phyloP scores from a whole-genome alignment of 805 yeast genomes.

The Candida bentonensis region DNA sequence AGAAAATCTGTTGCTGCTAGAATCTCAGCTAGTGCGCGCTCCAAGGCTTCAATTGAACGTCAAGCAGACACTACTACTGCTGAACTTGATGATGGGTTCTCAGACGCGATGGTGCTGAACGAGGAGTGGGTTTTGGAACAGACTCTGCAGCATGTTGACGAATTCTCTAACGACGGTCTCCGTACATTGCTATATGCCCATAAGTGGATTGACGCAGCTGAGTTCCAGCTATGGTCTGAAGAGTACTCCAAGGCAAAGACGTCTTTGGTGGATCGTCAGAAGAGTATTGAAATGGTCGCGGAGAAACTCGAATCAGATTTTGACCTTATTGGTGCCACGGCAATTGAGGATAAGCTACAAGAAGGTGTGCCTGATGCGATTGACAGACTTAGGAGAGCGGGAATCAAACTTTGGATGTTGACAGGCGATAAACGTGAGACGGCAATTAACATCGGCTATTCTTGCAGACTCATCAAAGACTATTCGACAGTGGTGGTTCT shows the following conservation, averaged over 20 bases:
- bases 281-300: slow-evolving; percentile 58
- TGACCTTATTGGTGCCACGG: slow-evolving; percentile 78
- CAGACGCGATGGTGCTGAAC: slow-evolving; percentile 29
- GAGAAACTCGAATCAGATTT: slow-evolving; percentile 55
- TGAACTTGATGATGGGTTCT: slow-evolving; percentile 2
- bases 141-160: slow-evolving; percentile 83
- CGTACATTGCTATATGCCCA: slow-evolving; percentile 79
- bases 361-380: slow-evolving; percentile 95
- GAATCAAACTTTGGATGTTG: slow-evolving; percentile 93
- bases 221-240: slow-evolving; percentile 52
- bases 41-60: not conserved
- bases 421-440: slow-evolving; percentile 98
- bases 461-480: slow-evolving; percentile 86
- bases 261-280: slow-evolving; percentile 51
- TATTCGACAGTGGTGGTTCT: slow-evolving; percentile 79
- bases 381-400: slow-evolving; percentile 83
- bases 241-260: slow-evolving; percentile 66
- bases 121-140: slow-evolving; percentile 69
- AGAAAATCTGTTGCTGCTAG: not conserved
- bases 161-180: slow-evolving; percentile 87
- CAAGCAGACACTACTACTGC: not conserved
- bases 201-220: slow-evolving; percentile 47
- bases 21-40: not conserved
- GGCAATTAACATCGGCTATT: slow-evolving; percentile 91
- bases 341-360: slow-evolving; percentile 93